Evolutionary conservation across 2,329 filamentous ascomycete genomes (phyloP).

Genomic region (Cladorrhinum sp.): DNA sequence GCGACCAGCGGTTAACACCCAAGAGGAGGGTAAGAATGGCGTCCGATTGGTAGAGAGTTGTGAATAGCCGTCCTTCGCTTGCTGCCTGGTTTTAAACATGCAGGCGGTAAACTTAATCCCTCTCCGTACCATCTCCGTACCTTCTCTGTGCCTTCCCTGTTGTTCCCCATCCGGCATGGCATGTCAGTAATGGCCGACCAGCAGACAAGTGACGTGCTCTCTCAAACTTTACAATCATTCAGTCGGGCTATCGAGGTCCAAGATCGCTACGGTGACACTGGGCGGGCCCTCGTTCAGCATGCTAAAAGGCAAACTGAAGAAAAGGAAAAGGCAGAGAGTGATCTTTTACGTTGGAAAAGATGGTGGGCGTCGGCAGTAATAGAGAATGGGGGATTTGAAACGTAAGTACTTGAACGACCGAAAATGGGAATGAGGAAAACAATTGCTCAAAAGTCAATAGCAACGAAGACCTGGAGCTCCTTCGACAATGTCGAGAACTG

Average conservation of each 20-base stretch:
- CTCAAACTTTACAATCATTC: neutral
- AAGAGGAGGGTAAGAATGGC: too few relatives aligned
- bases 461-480: neutral
- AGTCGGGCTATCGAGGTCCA: neutral
- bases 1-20: too few relatives aligned
- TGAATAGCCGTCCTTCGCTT: too few relatives aligned
- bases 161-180: too few relatives aligned
- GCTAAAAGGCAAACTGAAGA: neutral
- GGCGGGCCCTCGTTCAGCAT: neutral
- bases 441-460: neutral
- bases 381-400: neutral
- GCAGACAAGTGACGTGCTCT: neutral
- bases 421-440: neutral
- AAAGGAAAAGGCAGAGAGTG: neutral
- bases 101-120: too few relatives aligned
- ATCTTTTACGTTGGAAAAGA: neutral
- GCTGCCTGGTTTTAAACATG: too few relatives aligned
- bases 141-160: too few relatives aligned
- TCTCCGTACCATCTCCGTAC: too few relatives aligned
- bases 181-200: neutral
- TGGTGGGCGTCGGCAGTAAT: neutral
- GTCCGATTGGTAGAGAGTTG: too few relatives aligned
- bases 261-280: neutral
- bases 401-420: neutral
- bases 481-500: neutral